phyloP scores from a whole-genome alignment of 441 rosid genomes.

The Viola pubescens region DNA sequence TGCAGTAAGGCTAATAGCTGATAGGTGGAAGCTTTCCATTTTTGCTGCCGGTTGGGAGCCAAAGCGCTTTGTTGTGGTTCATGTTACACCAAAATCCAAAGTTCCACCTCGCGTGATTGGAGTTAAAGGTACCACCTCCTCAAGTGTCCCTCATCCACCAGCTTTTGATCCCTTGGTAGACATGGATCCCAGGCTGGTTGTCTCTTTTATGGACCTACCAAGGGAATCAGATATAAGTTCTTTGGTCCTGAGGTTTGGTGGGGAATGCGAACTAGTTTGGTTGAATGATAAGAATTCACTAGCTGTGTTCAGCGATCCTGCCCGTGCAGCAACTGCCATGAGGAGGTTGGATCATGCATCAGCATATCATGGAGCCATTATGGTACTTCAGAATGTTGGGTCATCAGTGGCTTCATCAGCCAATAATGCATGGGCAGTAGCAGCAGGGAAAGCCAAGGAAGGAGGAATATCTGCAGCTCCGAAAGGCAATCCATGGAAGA shows the following conservation, averaged over 20 bases:
- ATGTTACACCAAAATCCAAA: constrained; percentile 73
- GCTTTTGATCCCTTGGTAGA: constrained; percentile 72
- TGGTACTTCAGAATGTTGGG: constrained; percentile 40
- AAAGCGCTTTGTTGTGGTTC: constrained; percentile 75
- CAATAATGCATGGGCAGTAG: constrained; percentile 60
- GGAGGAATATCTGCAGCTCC: constrained; percentile 22
- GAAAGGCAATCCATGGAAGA: constrained; percentile 81
- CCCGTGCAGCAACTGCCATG: constrained; percentile 95
- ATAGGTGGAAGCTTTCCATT: constrained; percentile 89
- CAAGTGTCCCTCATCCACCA: constrained; percentile 44
- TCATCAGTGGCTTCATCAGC: constrained; percentile 29
- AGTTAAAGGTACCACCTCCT: constrained; percentile 44
- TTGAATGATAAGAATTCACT: constrained; percentile 92
- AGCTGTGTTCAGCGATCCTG: constrained; percentile 90
- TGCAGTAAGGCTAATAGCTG: constrained; percentile 75
- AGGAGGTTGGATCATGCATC: constrained; percentile 97
- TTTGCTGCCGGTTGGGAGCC: constrained; percentile 94
- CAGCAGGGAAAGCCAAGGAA: constrained; percentile 31
- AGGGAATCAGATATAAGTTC: constrained; percentile 90
- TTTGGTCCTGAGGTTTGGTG: constrained; percentile 83
- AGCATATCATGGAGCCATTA: constrained; percentile 63
- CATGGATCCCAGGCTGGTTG: constrained; percentile 96
- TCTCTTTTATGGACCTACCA: constrained; percentile 85
- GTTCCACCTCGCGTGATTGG: constrained; percentile 76
- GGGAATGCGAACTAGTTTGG: constrained; percentile 96